Conservation (phyloP, 2,329 filamentous ascomycete species). For the Scedosporium boydii region DNA sequence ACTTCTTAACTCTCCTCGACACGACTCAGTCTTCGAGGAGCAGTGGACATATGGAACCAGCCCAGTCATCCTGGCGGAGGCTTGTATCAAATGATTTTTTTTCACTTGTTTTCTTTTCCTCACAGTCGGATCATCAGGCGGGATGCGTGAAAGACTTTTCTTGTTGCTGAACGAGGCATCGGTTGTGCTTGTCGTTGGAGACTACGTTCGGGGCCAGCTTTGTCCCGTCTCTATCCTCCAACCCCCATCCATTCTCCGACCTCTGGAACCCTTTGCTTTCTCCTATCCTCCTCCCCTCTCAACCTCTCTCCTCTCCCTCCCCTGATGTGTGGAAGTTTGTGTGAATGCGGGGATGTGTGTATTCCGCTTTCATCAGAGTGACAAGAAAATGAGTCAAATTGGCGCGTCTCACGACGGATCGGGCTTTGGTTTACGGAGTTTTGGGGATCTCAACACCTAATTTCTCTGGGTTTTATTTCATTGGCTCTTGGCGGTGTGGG, state of each 20-base stretch:
- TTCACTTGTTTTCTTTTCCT: background rate
- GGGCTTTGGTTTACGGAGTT: conserved; percentile 1
- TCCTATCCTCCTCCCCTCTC: background rate
- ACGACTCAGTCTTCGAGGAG: background rate
- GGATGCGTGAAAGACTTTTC: conserved; percentile 2
- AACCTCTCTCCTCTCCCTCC: background rate
- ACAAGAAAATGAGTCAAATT: conserved; percentile 2
- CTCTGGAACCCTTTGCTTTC: background rate
- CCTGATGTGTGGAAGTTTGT: background rate
- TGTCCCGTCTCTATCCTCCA: background rate
- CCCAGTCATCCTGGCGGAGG: conserved; percentile 3
- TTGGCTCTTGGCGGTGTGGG: background rate
- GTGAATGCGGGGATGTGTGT: background rate
- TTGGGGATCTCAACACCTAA: background rate
- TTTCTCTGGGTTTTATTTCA: background rate
- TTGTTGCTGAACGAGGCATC: background rate
- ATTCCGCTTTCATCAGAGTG: background rate
- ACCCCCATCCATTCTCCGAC: background rate
- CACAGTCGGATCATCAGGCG: background rate
- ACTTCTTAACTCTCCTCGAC: background rate
- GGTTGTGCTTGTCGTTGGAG: background rate
- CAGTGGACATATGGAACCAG: conserved; percentile 6
- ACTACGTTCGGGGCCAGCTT: background rate
- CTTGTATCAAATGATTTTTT: conserved; percentile 4
- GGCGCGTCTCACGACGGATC: background rate